These are phyloP conservation scores for Antarctomyces pellizariae DNA, from an alignment of 495 filamentous ascomycete species.

Conservation along the genomic window DNA sequence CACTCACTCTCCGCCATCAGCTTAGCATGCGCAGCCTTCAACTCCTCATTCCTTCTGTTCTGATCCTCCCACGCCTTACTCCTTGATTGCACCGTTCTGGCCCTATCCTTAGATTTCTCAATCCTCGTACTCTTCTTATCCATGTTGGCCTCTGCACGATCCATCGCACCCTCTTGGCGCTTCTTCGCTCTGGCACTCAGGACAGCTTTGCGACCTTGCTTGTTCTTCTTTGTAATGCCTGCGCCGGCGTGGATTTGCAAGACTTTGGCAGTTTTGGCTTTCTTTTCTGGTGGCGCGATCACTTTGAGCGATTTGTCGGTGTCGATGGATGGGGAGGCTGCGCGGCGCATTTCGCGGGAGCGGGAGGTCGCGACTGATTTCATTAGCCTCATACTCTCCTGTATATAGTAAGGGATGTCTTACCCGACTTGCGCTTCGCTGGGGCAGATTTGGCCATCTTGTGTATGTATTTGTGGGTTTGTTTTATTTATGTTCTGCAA, in stretches of 20 bases:
- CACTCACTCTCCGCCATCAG: constrained; percentile 7
- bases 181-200: constrained; percentile 38
- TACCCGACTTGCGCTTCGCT: constrained; percentile 17
- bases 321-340: constrained; percentile 44
- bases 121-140: constrained; percentile 50
- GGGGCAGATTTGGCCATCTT: constrained; percentile 27
- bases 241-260: constrained; percentile 33
- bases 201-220: constrained; percentile 32
- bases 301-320: constrained; percentile 52
- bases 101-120: constrained; percentile 35
- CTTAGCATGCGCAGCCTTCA: constrained; percentile 7
- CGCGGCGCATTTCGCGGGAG: constrained; percentile 53
- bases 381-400: constrained; percentile 15
- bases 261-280: constrained; percentile 29
- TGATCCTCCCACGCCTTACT: constrained; percentile 34
- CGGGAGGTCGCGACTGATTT: constrained; percentile 30
- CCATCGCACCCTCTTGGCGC: constrained; percentile 46
- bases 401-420: constrained; percentile 8
- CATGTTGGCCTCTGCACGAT: constrained; percentile 44
- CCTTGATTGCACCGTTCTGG: constrained; percentile 31
- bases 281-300: constrained; percentile 29
- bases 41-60: constrained; percentile 20
- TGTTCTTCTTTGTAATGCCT: constrained; percentile 41
- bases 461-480: constrained; percentile 1
- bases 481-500: background rate